A percentile compares a stretch with the other conserved stretches of the same genome.
These are phyloP conservation scores for Somion occarium DNA, from an alignment of 1,284 basidiomycete species.

Conservation along the genomic window DNA sequence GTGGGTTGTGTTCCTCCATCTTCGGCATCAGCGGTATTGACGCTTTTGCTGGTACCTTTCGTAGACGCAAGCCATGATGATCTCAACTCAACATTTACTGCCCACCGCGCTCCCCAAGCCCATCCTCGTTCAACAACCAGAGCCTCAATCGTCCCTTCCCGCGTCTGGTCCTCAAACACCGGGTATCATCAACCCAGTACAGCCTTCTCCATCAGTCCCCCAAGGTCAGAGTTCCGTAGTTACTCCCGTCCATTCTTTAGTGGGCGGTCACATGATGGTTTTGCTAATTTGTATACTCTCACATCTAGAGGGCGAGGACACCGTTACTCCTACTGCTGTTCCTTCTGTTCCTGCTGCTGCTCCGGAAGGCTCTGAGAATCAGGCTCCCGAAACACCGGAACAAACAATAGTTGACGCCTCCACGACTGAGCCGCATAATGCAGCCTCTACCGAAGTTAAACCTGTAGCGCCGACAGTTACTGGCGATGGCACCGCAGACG, in stretches of 20 bases:
- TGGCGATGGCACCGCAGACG: slow-evolving; percentile 27
- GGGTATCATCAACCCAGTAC: slow-evolving; percentile 10
- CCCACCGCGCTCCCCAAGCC: slow-evolving; percentile 26
- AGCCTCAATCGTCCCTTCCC: slow-evolving; percentile 22
- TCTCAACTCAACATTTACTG: slow-evolving; percentile 81
- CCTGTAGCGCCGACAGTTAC: not conserved
- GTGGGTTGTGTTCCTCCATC: slow-evolving; percentile 33
- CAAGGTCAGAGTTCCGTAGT: slow-evolving; percentile 1
- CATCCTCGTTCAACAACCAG: slow-evolving; percentile 9
- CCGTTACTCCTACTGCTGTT: too few species aligned
- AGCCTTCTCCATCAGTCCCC: slow-evolving; percentile 16
- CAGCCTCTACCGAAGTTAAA: not conserved
- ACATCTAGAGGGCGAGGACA: too few species aligned
- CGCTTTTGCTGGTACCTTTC: slow-evolving; percentile 6
- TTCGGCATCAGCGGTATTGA: not conserved
- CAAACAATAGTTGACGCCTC: not conserved
- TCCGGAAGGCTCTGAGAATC: not conserved
- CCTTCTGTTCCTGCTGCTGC: too few species aligned
- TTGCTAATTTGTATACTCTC: too few species aligned
- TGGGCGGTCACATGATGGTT: too few species aligned
- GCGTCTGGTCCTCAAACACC: slow-evolving; percentile 20
- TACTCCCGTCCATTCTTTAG: not conserved
- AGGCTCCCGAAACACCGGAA: not conserved
- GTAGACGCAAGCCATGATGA: slow-evolving; percentile 81
- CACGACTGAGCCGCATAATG: not conserved